Base-by-base conservation (phyloP, 805 yeast species). In the Peterozyma toletana region DNA sequence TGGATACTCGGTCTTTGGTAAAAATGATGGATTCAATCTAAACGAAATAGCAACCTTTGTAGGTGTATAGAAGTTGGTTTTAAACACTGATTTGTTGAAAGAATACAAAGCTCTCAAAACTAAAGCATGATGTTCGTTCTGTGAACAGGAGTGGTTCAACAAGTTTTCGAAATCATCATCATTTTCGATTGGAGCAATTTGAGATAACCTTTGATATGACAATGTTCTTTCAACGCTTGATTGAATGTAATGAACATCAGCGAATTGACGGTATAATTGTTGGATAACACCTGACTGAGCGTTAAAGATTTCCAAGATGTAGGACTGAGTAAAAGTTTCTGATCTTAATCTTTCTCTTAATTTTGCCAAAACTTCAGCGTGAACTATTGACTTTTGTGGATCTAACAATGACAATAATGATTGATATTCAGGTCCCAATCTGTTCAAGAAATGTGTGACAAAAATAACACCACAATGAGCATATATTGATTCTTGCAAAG, bases 41-140 rank as follows among this genome's bases (percentile, higher is more conserved):
- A 91, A 91, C 3, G 96, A 86, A 48, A 91, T 73, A 15, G 99
- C 99, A 41, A 91, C 95, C 70, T 91, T 91, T 44, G 97, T 85
- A 16, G 96, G 86, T 35, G 87, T 78, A 68, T 86, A 91, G 66
- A 91, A 93, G 67, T 91, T 91, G 17, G 99, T 91, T 72, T 91
- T 90, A 63, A 91, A 74, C 44, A 91, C 79, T 29, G 91, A 77
- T 63, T 84, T 77, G 73, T 93, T 91, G 73, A 91, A 93, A 40
- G 79, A 70, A 63, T 80, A 81, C 50, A 91, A 74, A 4, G 96
- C 93, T 58, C 79, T 78, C 61, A 91, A 73, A 14, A 93, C 95
- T 49, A 86, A 66, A 37, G 80, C 76, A 55, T 82, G 87, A 51
- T 80, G 82, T 56, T 87, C 89, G 58, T 86, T 87, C 60, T 88